phyloP scores from a whole-genome alignment of 2,329 filamentous ascomycete species.

The Microcera coccophila region DNA sequence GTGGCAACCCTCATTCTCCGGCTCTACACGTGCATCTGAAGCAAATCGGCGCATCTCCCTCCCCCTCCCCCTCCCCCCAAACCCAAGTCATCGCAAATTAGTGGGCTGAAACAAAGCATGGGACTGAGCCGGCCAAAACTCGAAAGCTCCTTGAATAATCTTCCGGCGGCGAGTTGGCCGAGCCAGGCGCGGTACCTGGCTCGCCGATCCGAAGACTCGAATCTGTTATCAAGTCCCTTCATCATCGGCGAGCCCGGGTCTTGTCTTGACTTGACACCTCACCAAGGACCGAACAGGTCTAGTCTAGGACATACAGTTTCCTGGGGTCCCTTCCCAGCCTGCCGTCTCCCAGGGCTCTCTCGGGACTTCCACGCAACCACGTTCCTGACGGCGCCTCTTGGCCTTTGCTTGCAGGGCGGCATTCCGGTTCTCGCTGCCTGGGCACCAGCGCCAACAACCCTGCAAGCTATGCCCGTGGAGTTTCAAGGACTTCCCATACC shows the following conservation, averaged over 20 bases:
- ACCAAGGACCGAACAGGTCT: constrained; percentile 5
- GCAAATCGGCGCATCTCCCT: too few relatives aligned
- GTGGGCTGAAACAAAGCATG: too few relatives aligned
- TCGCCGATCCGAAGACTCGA: constrained; percentile 11
- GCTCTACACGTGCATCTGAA: too few relatives aligned
- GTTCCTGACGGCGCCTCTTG: constrained; percentile 1
- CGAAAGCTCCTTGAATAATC: too few relatives aligned
- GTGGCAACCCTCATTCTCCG: too few relatives aligned
- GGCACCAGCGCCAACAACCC: not conserved
- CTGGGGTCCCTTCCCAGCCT: not conserved
- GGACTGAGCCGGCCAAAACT: too few relatives aligned
- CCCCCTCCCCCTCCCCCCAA: too few relatives aligned
- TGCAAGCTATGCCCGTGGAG: not conserved
- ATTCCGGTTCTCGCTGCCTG: constrained; percentile 1
- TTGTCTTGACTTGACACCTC: constrained; percentile 1
- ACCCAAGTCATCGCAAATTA: too few relatives aligned
- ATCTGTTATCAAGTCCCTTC: constrained; percentile 10
- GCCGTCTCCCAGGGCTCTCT: not conserved
- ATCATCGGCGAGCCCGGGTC: not conserved
- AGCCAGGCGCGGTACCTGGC: constrained; percentile 9
- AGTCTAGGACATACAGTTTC: constrained; percentile 2
- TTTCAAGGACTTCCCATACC: constrained; percentile 2
- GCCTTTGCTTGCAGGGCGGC: constrained; percentile 1
- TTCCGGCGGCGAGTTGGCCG: constrained; percentile 14
- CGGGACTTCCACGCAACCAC: constrained; percentile 1